Percentiles rank a stretch among this genome's conserved stretches.
Evolutionary conservation across 2,329 filamentous ascomycete species (phyloP).

Genomic region (Fusarium humuli): DNA sequence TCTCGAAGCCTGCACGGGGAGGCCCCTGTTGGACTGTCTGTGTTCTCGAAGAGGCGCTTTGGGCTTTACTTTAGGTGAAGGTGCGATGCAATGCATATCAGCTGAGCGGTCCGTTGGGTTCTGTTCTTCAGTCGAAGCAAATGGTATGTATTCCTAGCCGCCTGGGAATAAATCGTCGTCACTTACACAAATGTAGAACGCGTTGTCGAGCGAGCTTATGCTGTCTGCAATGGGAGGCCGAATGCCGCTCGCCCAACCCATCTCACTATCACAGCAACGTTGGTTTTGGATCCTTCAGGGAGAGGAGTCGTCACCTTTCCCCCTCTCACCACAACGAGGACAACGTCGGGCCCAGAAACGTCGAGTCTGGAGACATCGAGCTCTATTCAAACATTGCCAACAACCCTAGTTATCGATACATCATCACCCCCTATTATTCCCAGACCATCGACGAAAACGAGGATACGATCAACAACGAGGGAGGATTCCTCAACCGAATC

Average conservation of each 20-base stretch:
- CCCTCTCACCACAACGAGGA: slow-evolving; percentile 19
- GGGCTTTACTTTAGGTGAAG: slow-evolving; percentile 79
- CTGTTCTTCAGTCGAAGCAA: slow-evolving; percentile 62
- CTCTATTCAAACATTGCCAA: slow-evolving; percentile 40
- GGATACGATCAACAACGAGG: slow-evolving; percentile 8
- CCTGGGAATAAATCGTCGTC: background rate
- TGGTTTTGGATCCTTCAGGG: slow-evolving; percentile 54
- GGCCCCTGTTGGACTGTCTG: slow-evolving; percentile 69
- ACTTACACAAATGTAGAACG: slow-evolving; percentile 49
- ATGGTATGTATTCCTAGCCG: slow-evolving; percentile 44
- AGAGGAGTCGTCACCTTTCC: slow-evolving; percentile 49
- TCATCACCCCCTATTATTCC: slow-evolving; percentile 38
- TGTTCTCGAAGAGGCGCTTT: slow-evolving; percentile 69
- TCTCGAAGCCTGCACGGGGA: slow-evolving; percentile 59
- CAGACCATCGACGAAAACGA: slow-evolving; percentile 22
- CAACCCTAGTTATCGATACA: slow-evolving; percentile 47
- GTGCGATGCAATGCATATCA: slow-evolving; percentile 73
- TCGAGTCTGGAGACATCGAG: slow-evolving; percentile 23
- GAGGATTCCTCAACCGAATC: slow-evolving; percentile 7
- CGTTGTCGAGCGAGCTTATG: slow-evolving; percentile 62
- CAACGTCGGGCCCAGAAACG: slow-evolving; percentile 21
- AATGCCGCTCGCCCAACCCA: slow-evolving; percentile 69
- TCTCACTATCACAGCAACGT: slow-evolving; percentile 67
- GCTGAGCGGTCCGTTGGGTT: slow-evolving; percentile 61
- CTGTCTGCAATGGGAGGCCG: slow-evolving; percentile 66